Conservation (phyloP, 495 filamentous ascomycete genomes). For the Hyaloscypha finlandica region DNA sequence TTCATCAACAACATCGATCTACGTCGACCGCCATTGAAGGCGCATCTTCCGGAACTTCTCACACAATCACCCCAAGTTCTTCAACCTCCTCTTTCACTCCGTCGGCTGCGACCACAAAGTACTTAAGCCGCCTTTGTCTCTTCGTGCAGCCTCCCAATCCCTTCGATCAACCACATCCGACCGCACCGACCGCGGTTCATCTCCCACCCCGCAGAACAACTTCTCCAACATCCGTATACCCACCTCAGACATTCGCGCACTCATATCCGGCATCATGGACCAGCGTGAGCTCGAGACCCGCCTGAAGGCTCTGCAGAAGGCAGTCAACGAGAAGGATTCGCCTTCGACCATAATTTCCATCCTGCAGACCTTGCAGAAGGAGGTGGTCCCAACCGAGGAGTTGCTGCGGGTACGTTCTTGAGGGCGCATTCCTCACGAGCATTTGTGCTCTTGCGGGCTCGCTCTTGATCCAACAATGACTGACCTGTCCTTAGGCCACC, state of each 20-base stretch:
- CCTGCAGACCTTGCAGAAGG: slow-evolving; percentile 74
- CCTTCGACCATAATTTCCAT: slow-evolving; percentile 64
- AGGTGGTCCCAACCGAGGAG: slow-evolving; percentile 82
- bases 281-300: slow-evolving; percentile 73
- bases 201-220: background rate
- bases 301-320: slow-evolving; percentile 76
- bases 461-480: background rate
- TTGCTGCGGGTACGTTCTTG: slow-evolving; percentile 64
- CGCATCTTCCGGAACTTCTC: background rate
- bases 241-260: background rate
- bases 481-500: slow-evolving; percentile 60
- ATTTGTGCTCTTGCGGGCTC: background rate
- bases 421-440: slow-evolving; percentile 10
- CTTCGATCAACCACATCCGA: background rate
- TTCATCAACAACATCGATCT: background rate
- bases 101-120: background rate
- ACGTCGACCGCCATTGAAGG: background rate
- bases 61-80: background rate
- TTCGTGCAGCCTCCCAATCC: background rate
- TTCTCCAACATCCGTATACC: background rate
- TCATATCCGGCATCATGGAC: slow-evolving; percentile 60
- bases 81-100: background rate
- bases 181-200: background rate
- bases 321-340: slow-evolving; percentile 66
- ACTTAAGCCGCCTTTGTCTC: background rate